Conservation (phyloP, 2,329 filamentous ascomycete species). For the Endoconidiophora polonica region DNA sequence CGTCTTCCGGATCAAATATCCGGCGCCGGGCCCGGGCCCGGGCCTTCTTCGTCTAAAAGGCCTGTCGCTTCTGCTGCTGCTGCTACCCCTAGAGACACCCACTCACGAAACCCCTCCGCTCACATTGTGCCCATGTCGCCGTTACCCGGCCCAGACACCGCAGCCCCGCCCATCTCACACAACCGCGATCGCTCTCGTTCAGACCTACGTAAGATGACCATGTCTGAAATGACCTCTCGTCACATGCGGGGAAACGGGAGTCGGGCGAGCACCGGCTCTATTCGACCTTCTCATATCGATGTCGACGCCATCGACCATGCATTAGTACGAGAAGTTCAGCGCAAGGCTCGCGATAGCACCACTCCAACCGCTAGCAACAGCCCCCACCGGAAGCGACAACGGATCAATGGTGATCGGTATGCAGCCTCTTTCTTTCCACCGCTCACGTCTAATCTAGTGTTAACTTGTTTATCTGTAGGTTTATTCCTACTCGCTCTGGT, state of each 20-base stretch:
- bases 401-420: slow-evolving; percentile 46
- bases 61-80: too few relatives aligned
- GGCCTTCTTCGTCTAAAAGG: too few relatives aligned
- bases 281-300: slow-evolving; percentile 27
- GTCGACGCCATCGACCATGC: slow-evolving; percentile 33
- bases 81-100: too few relatives aligned
- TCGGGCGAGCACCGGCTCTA: slow-evolving; percentile 9
- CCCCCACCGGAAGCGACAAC: slow-evolving; percentile 41
- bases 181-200: slow-evolving; percentile 9
- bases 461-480: slow-evolving; percentile 36
- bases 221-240: slow-evolving; percentile 9
- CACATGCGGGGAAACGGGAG: background rate
- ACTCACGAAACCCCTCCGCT: background rate
- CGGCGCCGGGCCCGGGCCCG: too few relatives aligned
- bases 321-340: slow-evolving; percentile 34
- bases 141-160: background rate
- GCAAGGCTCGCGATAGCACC: slow-evolving; percentile 23
- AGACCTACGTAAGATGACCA: slow-evolving; percentile 4
- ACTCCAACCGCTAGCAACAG: slow-evolving; percentile 37
- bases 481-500: slow-evolving; percentile 85
- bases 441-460: background rate
- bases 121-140: background rate
- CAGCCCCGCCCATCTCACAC: background rate
- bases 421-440: slow-evolving; percentile 11
- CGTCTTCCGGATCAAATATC: too few relatives aligned